These are phyloP conservation scores for Liriodendron chinense DNA, from an alignment of 164 flowering plant genomes.

Conservation along the genomic window DNA sequence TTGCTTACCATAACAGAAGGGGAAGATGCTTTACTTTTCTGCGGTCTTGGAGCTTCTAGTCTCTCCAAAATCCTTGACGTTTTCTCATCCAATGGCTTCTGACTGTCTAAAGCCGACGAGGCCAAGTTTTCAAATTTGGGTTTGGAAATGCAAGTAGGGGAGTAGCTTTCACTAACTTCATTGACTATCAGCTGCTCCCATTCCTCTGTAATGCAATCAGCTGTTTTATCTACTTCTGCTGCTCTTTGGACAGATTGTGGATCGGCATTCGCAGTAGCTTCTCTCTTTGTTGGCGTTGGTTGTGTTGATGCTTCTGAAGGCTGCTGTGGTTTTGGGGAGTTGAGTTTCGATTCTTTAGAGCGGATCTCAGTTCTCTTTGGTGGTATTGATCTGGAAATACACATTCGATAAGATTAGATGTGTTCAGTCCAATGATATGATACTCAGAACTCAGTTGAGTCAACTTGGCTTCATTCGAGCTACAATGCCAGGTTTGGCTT, in stretches of 20 bases:
- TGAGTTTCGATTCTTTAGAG: conserved; percentile 12
- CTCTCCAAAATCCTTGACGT: conserved; percentile 87
- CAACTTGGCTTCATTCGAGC: neutral
- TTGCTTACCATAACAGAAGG: conserved; percentile 31
- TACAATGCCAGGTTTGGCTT: neutral
- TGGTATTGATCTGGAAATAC: conserved; percentile 42
- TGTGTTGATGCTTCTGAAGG: conserved; percentile 13
- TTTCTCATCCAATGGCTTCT: conserved; percentile 50
- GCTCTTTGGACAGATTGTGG: neutral
- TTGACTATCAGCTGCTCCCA: conserved; percentile 76
- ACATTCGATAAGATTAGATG: conserved; percentile 2
- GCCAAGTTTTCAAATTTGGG: conserved; percentile 26
- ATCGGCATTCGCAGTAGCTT: conserved; percentile 10
- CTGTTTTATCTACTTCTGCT: conserved; percentile 17
- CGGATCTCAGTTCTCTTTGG: conserved; percentile 18
- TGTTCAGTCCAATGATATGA: neutral
- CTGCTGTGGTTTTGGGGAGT: conserved; percentile 18
- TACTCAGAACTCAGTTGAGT: neutral
- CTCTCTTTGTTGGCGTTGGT: conserved; percentile 16
- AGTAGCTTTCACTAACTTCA: conserved; percentile 36
- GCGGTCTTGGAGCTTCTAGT: conserved; percentile 63
- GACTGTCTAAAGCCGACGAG: conserved; percentile 27
- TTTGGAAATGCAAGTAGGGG: conserved; percentile 35
- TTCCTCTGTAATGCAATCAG: conserved; percentile 43
- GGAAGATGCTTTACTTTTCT: conserved; percentile 31